Base-by-base conservation (phyloP, 2,329 filamentous ascomycete genomes). In the Sclerotinia subarctica region DNA sequence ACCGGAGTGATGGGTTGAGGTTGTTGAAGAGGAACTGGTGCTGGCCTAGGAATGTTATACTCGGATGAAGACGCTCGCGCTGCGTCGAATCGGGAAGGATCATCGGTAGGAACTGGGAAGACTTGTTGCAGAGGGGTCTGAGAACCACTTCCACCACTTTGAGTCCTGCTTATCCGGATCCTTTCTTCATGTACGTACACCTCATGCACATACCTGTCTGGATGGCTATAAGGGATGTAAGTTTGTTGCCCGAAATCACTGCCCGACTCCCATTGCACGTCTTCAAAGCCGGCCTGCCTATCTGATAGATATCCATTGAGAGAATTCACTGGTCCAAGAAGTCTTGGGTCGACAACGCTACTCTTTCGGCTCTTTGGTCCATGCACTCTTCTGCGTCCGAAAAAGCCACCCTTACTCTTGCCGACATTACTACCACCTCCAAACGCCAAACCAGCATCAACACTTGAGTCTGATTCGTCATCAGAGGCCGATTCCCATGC, bases 1-100 rank as follows among this genome's bases (percentile, higher is more conserved):
- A 96, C 87, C 0, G 91, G 92, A 2, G 85, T 83, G 69, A 92
- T 85, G 2, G 94, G 94, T 73, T 93, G 90, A 2, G 94, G 94
- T 74, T 96, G 92, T 77, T 95, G 90, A n/a, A 97, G 82, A 15
- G 89, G 88, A 44, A 93, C 84, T 0, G 86, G 82, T 7, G 81
- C 86, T 6, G 88, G 85, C 53, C 86, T 83, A 21, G 78, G 76
- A 24, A 78, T 79, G n/a, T 44, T 47, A n/a, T 67, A 78, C 68
- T 82, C 81, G 19, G 82, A 77, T n/a, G 82, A 75, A 49, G 86
- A 85, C 29, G 80, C 81, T 44, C 82, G 81, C 35, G 78, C 80
- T 60, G 83, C 85, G 71, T 92, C 88, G 72, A 89, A 89, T 35
- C 80, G 82, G 26, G 79, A 82, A 8, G 88, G 86, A 71, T 94